Base-by-base conservation (phyloP, 495 filamentous ascomycete genomes). In the Xanthoparmelia taractica region DNA sequence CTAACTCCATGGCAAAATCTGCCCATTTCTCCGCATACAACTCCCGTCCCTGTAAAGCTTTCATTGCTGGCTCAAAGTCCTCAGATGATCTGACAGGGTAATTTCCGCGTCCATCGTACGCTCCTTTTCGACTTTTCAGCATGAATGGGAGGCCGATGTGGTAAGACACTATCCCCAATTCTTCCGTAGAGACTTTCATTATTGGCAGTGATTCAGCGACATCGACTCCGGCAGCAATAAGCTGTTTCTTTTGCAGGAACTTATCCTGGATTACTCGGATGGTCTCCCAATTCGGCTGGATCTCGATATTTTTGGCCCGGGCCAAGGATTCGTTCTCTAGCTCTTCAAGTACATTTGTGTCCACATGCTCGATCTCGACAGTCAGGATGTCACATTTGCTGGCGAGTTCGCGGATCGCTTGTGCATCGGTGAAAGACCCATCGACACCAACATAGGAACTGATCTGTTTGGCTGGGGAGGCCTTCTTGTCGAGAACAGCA, bases 321-420 rank as follows among this genome's bases (percentile, higher is more conserved):
- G 54, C 40, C n/a, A 15, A 10, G 8, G 61, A 38, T 33, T 63
- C 68, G 1, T 29, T 66, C 18, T 85, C 84, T 50, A 96, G 82
- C 63, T 96, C 87, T 72, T 96, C 90, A 37, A 97, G 80, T n/a
- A 92, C 88, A 57, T 91, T 77, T 50, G 93, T 96, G 68, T 98
- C 86, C 61, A 98, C 92, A 78, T 98, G 94, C 76, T 98, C 94
- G 66, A 97, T 97, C 73, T 98, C 94, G n/a, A 94, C 88, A 11
- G 95, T 97, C 37, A 98, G 74, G 18, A 96, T 82, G 71, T 96
- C 91, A 67, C 88, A 94, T 10, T 80, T 72, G 43, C 82, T 77
- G 8, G 95, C 91, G 12, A 98, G 80, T 70, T 90, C 76, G 20
- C 84, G 85, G 64, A 98, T 87, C 37, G 86, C 85, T 33, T 83